Conservation (phyloP, 2,329 filamentous ascomycete species). For the Lachnellula arida region DNA sequence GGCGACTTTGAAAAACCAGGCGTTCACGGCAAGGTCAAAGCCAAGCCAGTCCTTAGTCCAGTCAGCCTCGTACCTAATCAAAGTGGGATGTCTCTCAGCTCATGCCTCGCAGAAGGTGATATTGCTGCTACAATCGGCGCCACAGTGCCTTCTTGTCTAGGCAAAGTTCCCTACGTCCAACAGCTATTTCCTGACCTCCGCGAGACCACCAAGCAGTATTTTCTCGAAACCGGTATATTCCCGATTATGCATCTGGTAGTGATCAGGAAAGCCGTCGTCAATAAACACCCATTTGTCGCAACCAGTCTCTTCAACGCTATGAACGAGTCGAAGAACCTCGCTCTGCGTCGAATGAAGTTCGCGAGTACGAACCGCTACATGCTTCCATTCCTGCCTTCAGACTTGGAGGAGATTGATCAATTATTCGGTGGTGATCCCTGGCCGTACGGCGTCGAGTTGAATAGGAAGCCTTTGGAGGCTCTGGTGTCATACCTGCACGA, state of each 20-base stretch:
- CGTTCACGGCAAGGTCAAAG: slow-evolving; percentile 28
- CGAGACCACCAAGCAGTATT: slow-evolving; percentile 33
- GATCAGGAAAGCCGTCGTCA: slow-evolving; percentile 9
- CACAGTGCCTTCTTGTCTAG: slow-evolving; percentile 31
- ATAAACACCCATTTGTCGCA: slow-evolving; percentile 30
- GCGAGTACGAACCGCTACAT: slow-evolving; percentile 31
- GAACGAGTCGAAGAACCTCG: slow-evolving; percentile 32
- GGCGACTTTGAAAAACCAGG: slow-evolving; percentile 31
- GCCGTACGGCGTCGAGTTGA: slow-evolving; percentile 32
- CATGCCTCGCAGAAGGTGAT: slow-evolving; percentile 34
- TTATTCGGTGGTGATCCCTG: slow-evolving; percentile 34
- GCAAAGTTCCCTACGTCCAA: slow-evolving; percentile 25
- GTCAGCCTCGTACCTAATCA: slow-evolving; percentile 28
- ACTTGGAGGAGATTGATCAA: slow-evolving; percentile 33
- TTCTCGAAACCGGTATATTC: slow-evolving; percentile 21
- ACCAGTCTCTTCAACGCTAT: slow-evolving; percentile 33
- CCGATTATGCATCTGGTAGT: slow-evolving; percentile 15
- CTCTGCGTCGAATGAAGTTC: slow-evolving; percentile 28
- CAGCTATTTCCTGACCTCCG: slow-evolving; percentile 36
- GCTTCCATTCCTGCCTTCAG: slow-evolving; percentile 33
- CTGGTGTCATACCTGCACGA: slow-evolving; percentile 30
- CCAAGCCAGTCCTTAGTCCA: slow-evolving; percentile 23
- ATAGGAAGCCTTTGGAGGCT: slow-evolving; percentile 32
- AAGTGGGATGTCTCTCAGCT: slow-evolving; percentile 28
- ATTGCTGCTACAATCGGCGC: slow-evolving; percentile 36